A percentile compares a stretch with the other conserved stretches of the same genome.
Conservation (phyloP, 148 eudicot species). For the Silene conica region DNA sequence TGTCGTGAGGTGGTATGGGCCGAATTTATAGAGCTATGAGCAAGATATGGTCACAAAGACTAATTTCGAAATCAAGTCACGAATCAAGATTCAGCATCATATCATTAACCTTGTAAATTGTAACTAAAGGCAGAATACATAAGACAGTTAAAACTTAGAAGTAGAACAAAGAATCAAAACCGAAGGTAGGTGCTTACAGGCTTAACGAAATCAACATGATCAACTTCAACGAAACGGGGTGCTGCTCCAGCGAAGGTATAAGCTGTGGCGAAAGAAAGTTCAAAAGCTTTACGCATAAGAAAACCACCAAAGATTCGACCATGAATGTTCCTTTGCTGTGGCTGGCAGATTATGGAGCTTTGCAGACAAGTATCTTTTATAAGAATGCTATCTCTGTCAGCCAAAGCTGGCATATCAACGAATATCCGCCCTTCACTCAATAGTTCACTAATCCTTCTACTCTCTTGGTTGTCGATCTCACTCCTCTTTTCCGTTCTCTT, state of each 20-base stretch:
- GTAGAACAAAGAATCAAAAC: not conserved
- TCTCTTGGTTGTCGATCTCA: conserved; percentile 38
- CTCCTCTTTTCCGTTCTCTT: conserved; percentile 48
- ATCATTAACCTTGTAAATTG: too few relatives aligned
- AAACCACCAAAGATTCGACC: conserved; percentile 95
- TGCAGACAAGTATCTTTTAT: conserved; percentile 72
- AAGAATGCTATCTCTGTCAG: conserved; percentile 87
- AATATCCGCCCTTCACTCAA: conserved; percentile 78
- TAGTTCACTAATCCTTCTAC: conserved; percentile 46
- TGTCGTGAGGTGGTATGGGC: not conserved
- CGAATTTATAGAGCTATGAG: not conserved
- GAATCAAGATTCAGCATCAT: too few relatives aligned
- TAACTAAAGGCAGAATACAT: too few relatives aligned
- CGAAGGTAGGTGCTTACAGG: conserved; percentile 53
- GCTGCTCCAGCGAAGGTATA: conserved; percentile 88
- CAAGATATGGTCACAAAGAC: too few relatives aligned
- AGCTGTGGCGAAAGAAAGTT: conserved; percentile 75
- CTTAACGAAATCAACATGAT: conserved; percentile 87
- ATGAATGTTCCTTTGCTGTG: conserved; percentile 86
- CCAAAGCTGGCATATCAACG: conserved; percentile 87
- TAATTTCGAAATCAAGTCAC: too few relatives aligned
- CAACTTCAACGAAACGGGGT: conserved; percentile 83
- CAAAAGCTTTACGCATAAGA: conserved; percentile 86
- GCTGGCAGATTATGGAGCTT: conserved; percentile 81
- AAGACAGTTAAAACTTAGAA: not conserved